Conservation (phyloP, 2,329 filamentous ascomycete species). For the Fusarium falciforme region DNA sequence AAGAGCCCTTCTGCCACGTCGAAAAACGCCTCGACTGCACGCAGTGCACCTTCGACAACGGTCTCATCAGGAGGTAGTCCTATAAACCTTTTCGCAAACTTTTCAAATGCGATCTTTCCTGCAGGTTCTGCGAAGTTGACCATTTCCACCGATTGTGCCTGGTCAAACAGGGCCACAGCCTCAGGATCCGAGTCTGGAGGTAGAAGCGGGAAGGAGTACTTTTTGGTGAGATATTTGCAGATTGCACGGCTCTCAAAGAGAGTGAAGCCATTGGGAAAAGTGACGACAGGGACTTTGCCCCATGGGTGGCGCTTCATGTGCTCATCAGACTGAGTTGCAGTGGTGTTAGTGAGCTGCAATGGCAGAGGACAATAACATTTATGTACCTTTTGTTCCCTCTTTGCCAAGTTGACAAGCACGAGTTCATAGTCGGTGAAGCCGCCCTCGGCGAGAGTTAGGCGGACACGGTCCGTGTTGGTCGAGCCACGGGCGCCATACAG, state of each 20-base stretch:
- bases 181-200: slow-evolving; percentile 53
- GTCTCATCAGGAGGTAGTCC: slow-evolving; percentile 55
- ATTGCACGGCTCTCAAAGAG: slow-evolving; percentile 61
- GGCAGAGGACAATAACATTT: background rate
- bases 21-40: slow-evolving; percentile 54
- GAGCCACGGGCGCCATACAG: slow-evolving; percentile 55
- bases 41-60: slow-evolving; percentile 51
- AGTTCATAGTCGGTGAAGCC: slow-evolving; percentile 57
- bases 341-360: slow-evolving; percentile 33
- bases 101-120: slow-evolving; percentile 57
- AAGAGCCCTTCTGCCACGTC: slow-evolving; percentile 55
- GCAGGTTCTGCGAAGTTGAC: slow-evolving; percentile 58
- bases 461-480: slow-evolving; percentile 57
- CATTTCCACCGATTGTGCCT: slow-evolving; percentile 55
- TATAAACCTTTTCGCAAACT: slow-evolving; percentile 58
- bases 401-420: slow-evolving; percentile 51
- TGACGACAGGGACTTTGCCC: slow-evolving; percentile 55
- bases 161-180: slow-evolving; percentile 56
- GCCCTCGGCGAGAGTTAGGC: slow-evolving; percentile 56
- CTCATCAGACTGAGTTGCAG: slow-evolving; percentile 49
- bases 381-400: slow-evolving; percentile 55
- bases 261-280: slow-evolving; percentile 54
- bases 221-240: slow-evolving; percentile 58
- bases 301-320: slow-evolving; percentile 54
- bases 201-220: slow-evolving; percentile 58